Evolutionary conservation across 2,329 filamentous ascomycete species (phyloP), one percentile per base, ranked within the genome.

Genomic region (Penicillium sp.): DNA sequence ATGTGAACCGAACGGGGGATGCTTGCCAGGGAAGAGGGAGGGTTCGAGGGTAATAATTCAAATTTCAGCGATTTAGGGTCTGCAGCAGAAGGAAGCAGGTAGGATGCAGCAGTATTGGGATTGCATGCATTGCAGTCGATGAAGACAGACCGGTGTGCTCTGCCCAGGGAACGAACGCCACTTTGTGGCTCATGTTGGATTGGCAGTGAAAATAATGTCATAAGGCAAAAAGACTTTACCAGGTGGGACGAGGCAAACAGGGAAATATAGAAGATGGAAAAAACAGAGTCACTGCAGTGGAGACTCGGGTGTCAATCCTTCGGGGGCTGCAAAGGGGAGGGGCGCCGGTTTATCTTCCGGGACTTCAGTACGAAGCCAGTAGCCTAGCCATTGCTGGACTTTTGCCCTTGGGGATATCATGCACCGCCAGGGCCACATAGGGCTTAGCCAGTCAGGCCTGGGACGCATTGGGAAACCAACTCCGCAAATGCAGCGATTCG

Each of bases 401-500:
- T 20, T 20, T 29, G 39, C 6, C 39, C 24, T 26, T 29, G 17
- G 24, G 39, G 39, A 30, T 18, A 42, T 29, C 39, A 42, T 42
- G 24, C 39, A 42, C 39, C 26, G 24, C 13, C 26, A n/a, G 20
- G 18, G 36, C 21, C 36, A 40, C 13, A 40, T 40, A 24, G 36
- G 36, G 21, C 36, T 21, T 40, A 40, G 36, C 36, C 21, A 40
- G 13, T 26, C 36, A 26, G 36, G 6, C n/a, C 13, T 13, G 36
- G n/a, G 4, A 33, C 15, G 15, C 15, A 18, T 6, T 4, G 33
- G 30, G 46, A 37, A 30, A 37, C 10, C 7, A 27, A 43, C 4
- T 36, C 50, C 46, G 49, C 49, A 23, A 43, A 21, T 42, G 18
- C n/a, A 29, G 27, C 27, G 37, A 32, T 48, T 45, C 21, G 48